Evolutionary conservation across 305 asterid species (phyloP), one percentile per base, ranked within the genome.

Genomic region (Caryopteris hybrid): DNA sequence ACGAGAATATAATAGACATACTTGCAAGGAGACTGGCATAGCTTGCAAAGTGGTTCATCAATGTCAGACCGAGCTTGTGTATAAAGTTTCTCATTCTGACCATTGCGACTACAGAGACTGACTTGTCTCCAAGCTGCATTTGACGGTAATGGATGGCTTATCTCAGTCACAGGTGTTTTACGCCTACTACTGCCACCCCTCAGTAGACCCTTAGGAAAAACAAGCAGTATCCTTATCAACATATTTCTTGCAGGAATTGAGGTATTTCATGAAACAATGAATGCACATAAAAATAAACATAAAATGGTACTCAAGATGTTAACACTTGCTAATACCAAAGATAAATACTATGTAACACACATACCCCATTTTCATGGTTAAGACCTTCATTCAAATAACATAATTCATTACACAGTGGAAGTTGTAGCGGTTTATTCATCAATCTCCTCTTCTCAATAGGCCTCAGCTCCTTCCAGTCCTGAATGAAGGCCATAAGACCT

Each of bases 21-120:
- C 99, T 56, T 84, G 96, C 97, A 94, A 76, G 89, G 91, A 74
- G 62, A 76, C 82, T 88, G 99, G 63, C 99, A 94, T 36, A 91
- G 86, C 80, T 94, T 94, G 91, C 99, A 94, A 74, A 94, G 97
- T 52, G 99, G 99, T 84, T 87, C 96, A 42, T 89, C 85, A 77
- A 70, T 64, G 62, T 86, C 72, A 47, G 97, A 88, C 96, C 96
- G 88, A 65, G 96, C 99, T 79, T 94, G 99, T n/a, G 78, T 56
- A 76, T 88, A 94, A 55, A 76, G 61, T 80, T 80, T 86, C 79
- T 85, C 89, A 70, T 86, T 88, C 67, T 83, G 90, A 71, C 83
- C 73, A 64, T 48, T 64, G 50, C 85, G 75, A 63, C 81, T 70
- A 52, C 33, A 64, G 50, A 94, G 92, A 77, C 66, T 68, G 68